Base-by-base conservation (phyloP, 2,329 filamentous ascomycete genomes). In the Cadophora luteo-olivacea region DNA sequence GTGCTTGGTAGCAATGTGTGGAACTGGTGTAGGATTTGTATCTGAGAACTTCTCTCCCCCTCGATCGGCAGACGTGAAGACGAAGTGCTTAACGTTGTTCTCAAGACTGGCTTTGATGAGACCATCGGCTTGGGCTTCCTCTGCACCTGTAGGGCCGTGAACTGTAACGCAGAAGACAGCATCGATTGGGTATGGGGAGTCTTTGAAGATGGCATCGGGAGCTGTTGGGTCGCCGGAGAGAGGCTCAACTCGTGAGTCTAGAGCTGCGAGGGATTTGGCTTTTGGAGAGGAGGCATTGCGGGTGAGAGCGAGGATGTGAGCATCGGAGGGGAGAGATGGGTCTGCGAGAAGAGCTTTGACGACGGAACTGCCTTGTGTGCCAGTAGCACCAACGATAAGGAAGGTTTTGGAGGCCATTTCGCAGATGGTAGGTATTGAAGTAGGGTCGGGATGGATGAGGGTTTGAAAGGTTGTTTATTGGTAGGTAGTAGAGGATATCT, bases 41-140 rank as follows among this genome's bases (percentile, higher is more conserved):
- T 84, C 83, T 58, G 82, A 84, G 6, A 81, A 82, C 2, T 78
- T 78, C 25, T 80, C 78, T 57, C 88, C 87, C 54, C 88, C 87
- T 49, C 89, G 86, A 70, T 91, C 89, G 32, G 90, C 87, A 64
- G 84, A 87, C 36, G 83, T 85, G 79, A 90, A 91, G 55, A 92
- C 84, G 72, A 91, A 89, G 74, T 88, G 84, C 68, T 83, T 80
- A 49, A 91, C 85, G 14, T 82, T 82, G 32, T 85, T 77, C 32
- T 83, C 82, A 67, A 91, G 75, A 2, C 86, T 81, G n/a, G 83
- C 85, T 68, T 90, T 85, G 66, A 91, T 81, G 8, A 92, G 79
- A 0, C 79, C 81, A 51, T 84, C 88, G 64, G 88, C 89, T 77
- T 91, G 87, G 8, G 72, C 67, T 70, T 85, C 81, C 77, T 89